These are phyloP conservation scores for Candida ficus DNA, from an alignment of 805 yeast species.

Conservation along the genomic window DNA sequence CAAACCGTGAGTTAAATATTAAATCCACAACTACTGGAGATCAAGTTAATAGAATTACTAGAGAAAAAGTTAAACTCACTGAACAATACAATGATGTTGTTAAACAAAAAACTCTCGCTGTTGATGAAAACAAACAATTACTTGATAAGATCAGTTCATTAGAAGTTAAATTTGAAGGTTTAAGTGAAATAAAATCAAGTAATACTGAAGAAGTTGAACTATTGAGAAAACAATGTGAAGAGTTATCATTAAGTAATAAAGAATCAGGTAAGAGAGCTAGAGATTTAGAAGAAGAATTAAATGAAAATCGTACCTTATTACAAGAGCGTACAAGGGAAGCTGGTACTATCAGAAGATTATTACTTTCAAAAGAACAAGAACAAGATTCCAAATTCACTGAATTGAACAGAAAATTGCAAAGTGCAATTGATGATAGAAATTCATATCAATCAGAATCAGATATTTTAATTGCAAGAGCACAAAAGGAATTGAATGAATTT, in stretches of 20 bases:
- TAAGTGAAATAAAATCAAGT: slow-evolving; percentile 29
- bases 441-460: slow-evolving; percentile 51
- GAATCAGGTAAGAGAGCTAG: slow-evolving; percentile 62
- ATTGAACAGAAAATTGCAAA: slow-evolving; percentile 44
- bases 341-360: slow-evolving; percentile 59
- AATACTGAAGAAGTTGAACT: slow-evolving; percentile 41
- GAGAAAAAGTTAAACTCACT: slow-evolving; percentile 32
- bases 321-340: slow-evolving; percentile 83
- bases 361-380: slow-evolving; percentile 63
- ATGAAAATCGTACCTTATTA: slow-evolving; percentile 63
- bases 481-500: slow-evolving; percentile 62
- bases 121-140: slow-evolving; percentile 35
- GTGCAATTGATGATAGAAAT: slow-evolving; percentile 55
- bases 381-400: slow-evolving; percentile 50
- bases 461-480: slow-evolving; percentile 44
- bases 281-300: slow-evolving; percentile 74
- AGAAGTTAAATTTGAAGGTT: slow-evolving; percentile 33
- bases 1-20: slow-evolving; percentile 24
- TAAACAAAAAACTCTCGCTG: slow-evolving; percentile 29
- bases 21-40: slow-evolving; percentile 29
- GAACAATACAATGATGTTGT: slow-evolving; percentile 37
- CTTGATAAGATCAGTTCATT: slow-evolving; percentile 37
- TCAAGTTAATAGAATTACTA: slow-evolving; percentile 25
- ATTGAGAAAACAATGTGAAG: slow-evolving; percentile 67
- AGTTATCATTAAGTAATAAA: slow-evolving; percentile 55